Evolutionary conservation across 1,284 basidiomycete genomes (phyloP), one percentile per base, ranked within the genome.

Genomic region (Boletellus dicymbophilus): DNA sequence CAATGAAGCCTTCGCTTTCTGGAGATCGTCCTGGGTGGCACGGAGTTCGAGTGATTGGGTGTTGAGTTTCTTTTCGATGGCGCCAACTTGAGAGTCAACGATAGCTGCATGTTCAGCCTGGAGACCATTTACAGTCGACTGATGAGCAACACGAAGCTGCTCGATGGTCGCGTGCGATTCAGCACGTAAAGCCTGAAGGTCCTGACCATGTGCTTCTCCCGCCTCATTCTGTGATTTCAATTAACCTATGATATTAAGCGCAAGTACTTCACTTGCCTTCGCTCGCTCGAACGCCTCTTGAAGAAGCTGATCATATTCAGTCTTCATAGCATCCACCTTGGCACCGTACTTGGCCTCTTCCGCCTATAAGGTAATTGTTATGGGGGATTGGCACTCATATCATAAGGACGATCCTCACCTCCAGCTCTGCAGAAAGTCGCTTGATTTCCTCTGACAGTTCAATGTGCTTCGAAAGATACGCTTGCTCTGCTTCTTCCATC

Each of bases 1-100:
- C 13, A 82, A 62, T 16, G 76, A 69, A 2, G 76, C 64, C 68
- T 92, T 93, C 9, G 87, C 77, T 70, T 90, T 92, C 2, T 76
- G 64, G 33, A 93, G 81, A 61, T 92, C 90, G 53, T 92, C 89
- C 59, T 85, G 81, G 1, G 90, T 90, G 10, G 88, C 90, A 63
- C 85, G 89, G 42, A 92, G 78, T 59, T 93, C 88, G 33, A 90
- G 68, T 44, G 70, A 79, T 56, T 84, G 73, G 48, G 70, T 79
- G 45, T 72, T 74, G 46, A 90, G 76, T 61, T 81, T 77, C 70
- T 91, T 88, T 66, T 87, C 81, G 20, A 86, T 70, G 2, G 66
- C 67, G 54, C 78, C 77, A 36, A 80, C 72, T 58, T 87, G 77
- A 25, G 75, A 73, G 45, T 84, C 81, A 18, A 90, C 71, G 7